Evolutionary conservation across 495 filamentous ascomycete species (phyloP), one percentile per base, ranked within the genome.

Genomic region (Aspergillus sclerotiicarbonarius): DNA sequence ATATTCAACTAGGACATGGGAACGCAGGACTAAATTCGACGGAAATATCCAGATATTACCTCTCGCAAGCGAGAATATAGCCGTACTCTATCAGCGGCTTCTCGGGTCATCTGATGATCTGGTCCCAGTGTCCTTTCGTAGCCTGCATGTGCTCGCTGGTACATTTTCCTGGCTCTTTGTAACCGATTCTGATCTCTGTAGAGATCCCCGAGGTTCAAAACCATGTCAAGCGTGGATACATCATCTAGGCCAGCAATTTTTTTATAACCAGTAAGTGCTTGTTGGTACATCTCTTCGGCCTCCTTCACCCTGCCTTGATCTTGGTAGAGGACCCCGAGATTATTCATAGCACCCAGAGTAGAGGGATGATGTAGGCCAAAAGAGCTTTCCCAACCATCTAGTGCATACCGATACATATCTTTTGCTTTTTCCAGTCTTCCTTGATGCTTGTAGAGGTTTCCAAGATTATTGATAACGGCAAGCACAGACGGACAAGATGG

Each of bases 261-360:
- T 61, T 77, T 67, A 0, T 57, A 16, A 19, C 67, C 70, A 59
- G 30, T 55, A 25, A 73, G 58, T 58, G 63, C 63, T 53, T 59
- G 62, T 55, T 62, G 52, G 57, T 69, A 72, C 68, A 77, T 69
- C 58, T 55, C 35, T 53, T 76, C 70, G 20, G 50, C 50, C 50
- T 35, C 18, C 50, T 52, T 52, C 0, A 30, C 1, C n/a, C 35
- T 52, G 31, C 50, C 50, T 37, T 10, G 29, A 7, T 20, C 29
- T 19, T 33, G 29, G 15, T 37, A 37, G 10, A 20, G 8, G 18
- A 16, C 8, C 15, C 41, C 37, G 12, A 55, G 53, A 55, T 45
- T 55, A n/a, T 32, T 45, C 8, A 46, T 33, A 6, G 25, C 25
- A 0, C 21, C 21, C 8, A 55, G 53, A 3, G 53, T 47, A 9